Base-by-base conservation (phyloP, 2,329 filamentous ascomycete genomes). In the Zalaria obscura region DNA sequence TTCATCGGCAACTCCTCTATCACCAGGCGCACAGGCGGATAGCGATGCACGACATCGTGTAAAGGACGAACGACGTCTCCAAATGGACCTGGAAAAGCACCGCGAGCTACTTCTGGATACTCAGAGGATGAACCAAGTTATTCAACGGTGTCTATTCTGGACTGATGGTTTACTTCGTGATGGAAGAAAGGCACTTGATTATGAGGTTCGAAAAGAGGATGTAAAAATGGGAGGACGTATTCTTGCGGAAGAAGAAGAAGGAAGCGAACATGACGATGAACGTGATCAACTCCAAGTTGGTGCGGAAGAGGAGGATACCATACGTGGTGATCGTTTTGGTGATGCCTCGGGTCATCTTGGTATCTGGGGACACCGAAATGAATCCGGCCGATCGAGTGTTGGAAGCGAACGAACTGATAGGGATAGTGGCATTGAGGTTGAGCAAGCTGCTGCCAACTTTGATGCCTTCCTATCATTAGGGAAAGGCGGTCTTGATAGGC, bases 51-150 rank as follows among this genome's bases (percentile, higher is more conserved):
- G 64, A 26, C 69, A 83, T 46, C 72, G 78, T n/a, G 72, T 76
- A 38, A 74, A 75, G 40, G 89, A 96, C 49, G 86, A 94, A 57
- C 80, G 80, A 50, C 76, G 85, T 27, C 68, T 96, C n/a, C 76
- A 82, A 51, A 70, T 87, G 4, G 91, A 98, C 59, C 70, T 98
- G 1, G 74, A 79, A 3, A 89, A 88, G 56, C 91, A 98, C 58
- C 84, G 87, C 50, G 82, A 94, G 54, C 68, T 96, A 1, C 73
- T 98, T 5, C 68, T 87, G 33, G 88, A 94, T 57, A 91, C 83
- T 50, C 87, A 95, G 55, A 93, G 87, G 65, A 87, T 96, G 69
- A 96, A 95, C 56, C 84, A 93, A 58, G 93, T 84, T 58, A 73
- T 98, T 36, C 93, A 86, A 59, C 75, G 85, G 38, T 98, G 91